Evolutionary conservation across 306 rosid species (phyloP), one percentile per base, ranked within the genome.

Genomic region (Biancaea sappan): DNA sequence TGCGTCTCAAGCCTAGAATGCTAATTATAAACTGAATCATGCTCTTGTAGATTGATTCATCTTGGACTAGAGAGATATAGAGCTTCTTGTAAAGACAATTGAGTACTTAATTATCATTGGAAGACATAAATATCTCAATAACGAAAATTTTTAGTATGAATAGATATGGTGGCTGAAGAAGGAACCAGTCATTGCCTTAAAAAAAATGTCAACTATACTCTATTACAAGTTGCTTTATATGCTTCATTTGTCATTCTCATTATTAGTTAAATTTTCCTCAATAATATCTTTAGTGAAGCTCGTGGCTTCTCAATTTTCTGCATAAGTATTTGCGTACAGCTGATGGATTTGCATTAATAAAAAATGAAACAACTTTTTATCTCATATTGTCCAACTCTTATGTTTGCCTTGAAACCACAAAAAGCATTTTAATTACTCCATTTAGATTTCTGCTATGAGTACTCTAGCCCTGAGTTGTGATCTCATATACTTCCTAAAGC

Each of bases 121-220:
- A 65, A 61, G 58, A 76, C 53, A 73, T 37, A 75, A 71, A 44
- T 74, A 63, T 74, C 57, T 32, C 37, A 18, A 38, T 77, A 51
- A 53, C 48, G 66, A 75, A 41, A 69, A 62, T 71, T 37, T 37
- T 77, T 56, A 72, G 73, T 40, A 84, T 60, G 41, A 59, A 69
- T 40, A 51, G 59, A 79, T 26, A 66, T 46, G 61, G 35, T 81
- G 72, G 75, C 58, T 1, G 59, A 28, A 71, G 25, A 44, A 48
- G 38, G 74, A 32, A 72, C 65, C 38, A 66, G 72, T 66, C 37
- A 47, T 71, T 51, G 32, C 19, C 28, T 32, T 13, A 66, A 67
- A 59, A 59, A 68, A 8, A 44, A 58, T 66, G 59, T 67, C 73
- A 72, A 71, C 64, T 68, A 19, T 52, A 21, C 82, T 41, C 44